These are phyloP conservation scores for Trichosporon ovoides DNA, from an alignment of 1,284 basidiomycete species.

Conservation along the genomic window DNA sequence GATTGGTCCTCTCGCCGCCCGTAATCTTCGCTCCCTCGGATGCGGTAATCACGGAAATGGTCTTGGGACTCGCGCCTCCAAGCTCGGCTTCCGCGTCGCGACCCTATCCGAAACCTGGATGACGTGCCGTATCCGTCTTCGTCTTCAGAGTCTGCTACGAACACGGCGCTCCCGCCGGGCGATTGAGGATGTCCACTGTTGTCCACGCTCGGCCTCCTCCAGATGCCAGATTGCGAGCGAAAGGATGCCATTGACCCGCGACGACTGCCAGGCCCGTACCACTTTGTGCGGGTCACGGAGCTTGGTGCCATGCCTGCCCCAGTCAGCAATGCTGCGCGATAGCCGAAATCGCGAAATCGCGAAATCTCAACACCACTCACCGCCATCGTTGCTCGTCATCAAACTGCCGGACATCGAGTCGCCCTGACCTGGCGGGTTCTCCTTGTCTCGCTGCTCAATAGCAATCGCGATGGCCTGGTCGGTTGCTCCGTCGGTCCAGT, in stretches of 20 bases:
- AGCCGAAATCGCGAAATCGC: background rate
- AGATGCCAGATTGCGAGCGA: slow-evolving; percentile 24
- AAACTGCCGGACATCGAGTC: slow-evolving; percentile 20
- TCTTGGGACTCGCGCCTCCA: slow-evolving; percentile 1
- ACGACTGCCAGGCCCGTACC: slow-evolving; percentile 31
- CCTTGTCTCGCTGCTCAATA: slow-evolving; percentile 22
- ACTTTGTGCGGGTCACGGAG: slow-evolving; percentile 35
- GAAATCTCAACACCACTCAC: no score
- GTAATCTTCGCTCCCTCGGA: slow-evolving; percentile 14
- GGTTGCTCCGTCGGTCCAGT: slow-evolving; percentile 24
- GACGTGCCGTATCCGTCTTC: slow-evolving; percentile 25
- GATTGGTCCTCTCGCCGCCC: slow-evolving; percentile 18
- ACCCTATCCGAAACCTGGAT: slow-evolving; percentile 11
- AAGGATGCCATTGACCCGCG: slow-evolving; percentile 26
- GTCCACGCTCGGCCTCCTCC: slow-evolving; percentile 22
- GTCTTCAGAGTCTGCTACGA: slow-evolving; percentile 41
- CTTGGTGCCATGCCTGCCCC: slow-evolving; percentile 33
- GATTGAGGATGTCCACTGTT: slow-evolving; percentile 20
- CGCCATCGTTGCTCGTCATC: slow-evolving; percentile 18
- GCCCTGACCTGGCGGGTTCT: slow-evolving; percentile 21
- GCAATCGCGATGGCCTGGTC: slow-evolving; percentile 24
- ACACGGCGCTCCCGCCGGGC: slow-evolving; percentile 34
- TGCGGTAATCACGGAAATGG: slow-evolving; percentile 1
- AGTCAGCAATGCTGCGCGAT: slow-evolving; percentile 4
- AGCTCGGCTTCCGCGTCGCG: background rate